A percentile compares a stretch with the other conserved stretches of the same genome.
Evolutionary conservation across 176 grass and related monocot genomes (phyloP).

Genomic region (Bolboschoenus planiculmis): DNA sequence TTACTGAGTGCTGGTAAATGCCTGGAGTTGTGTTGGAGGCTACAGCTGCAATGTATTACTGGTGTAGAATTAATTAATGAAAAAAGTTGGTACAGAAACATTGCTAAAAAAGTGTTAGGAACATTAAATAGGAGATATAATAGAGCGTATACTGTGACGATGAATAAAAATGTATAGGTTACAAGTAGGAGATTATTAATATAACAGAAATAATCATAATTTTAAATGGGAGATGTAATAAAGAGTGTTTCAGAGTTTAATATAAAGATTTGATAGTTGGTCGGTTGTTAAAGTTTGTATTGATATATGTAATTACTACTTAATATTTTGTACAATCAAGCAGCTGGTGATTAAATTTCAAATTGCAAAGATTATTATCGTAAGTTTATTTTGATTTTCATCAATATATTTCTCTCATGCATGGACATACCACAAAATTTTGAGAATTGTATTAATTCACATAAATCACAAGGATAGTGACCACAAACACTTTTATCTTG

Average conservation of each 20-base stretch:
- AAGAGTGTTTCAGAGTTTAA: neutral
- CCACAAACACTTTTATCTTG: too few relatives aligned
- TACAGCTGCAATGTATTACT: neutral
- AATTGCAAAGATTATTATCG: neutral
- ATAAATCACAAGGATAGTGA: too few relatives aligned
- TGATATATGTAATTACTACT: neutral
- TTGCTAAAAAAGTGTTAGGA: neutral
- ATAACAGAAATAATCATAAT: too few relatives aligned
- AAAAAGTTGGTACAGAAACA: neutral
- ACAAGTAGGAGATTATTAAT: too few relatives aligned
- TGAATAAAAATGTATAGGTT: too few relatives aligned
- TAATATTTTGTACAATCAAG: neutral
- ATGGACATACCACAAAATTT: too few relatives aligned
- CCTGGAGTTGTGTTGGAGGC: neutral
- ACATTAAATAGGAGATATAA: too few relatives aligned
- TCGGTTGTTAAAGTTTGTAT: neutral
- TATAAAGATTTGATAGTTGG: neutral
- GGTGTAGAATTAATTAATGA: neutral
- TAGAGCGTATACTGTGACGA: too few relatives aligned
- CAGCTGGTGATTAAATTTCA: neutral
- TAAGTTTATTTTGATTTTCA: too few relatives aligned
- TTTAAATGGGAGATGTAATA: too few relatives aligned
- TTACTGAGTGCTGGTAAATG: neutral
- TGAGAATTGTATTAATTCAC: too few relatives aligned
- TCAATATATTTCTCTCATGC: too few relatives aligned